Conservation (phyloP, 2,329 filamentous ascomycete genomes). For the Hypoxylon sp. region DNA sequence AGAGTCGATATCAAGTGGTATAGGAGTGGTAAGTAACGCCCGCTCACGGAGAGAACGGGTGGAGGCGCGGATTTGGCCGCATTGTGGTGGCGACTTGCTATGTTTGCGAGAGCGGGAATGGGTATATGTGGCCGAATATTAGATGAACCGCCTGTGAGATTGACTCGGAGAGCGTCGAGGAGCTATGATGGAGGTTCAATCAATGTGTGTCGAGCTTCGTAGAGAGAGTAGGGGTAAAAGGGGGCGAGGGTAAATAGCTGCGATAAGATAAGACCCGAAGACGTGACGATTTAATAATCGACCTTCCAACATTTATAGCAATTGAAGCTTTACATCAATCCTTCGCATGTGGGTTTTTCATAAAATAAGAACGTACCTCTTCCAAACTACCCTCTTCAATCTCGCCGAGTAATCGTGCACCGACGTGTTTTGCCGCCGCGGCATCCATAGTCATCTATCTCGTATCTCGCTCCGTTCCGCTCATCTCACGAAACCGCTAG, state of each 20-base stretch:
- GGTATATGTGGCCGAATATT: constrained; percentile 47
- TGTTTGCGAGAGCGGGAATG: constrained; percentile 60
- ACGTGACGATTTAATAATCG: constrained; percentile 2
- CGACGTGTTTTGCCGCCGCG: constrained; percentile 57
- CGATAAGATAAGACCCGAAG: constrained; percentile 49
- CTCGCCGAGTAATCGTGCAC: constrained; percentile 64
- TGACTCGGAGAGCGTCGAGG: constrained; percentile 38
- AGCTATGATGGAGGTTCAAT: constrained; percentile 37
- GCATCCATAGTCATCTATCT: constrained; percentile 46
- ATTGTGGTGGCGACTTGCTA: constrained; percentile 61
- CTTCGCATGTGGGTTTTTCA: neutral
- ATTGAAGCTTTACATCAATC: constrained; percentile 13
- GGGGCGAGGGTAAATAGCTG: constrained; percentile 8
- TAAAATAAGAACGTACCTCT: constrained; percentile 59
- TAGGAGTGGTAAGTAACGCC: constrained; percentile 65
- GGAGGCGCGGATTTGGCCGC: constrained; percentile 59
- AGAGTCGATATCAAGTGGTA: constrained; percentile 67
- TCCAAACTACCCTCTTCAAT: constrained; percentile 69
- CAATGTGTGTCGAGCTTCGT: constrained; percentile 19
- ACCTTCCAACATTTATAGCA: constrained; percentile 9
- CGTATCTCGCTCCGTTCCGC: neutral
- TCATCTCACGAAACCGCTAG: constrained; percentile 5
- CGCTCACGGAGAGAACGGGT: constrained; percentile 60
- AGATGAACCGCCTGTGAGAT: constrained; percentile 26
- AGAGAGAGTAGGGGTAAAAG: constrained; percentile 11